phyloP scores from a whole-genome alignment of 2,329 filamentous ascomycete species.

The Cladophialophora psammophila region DNA sequence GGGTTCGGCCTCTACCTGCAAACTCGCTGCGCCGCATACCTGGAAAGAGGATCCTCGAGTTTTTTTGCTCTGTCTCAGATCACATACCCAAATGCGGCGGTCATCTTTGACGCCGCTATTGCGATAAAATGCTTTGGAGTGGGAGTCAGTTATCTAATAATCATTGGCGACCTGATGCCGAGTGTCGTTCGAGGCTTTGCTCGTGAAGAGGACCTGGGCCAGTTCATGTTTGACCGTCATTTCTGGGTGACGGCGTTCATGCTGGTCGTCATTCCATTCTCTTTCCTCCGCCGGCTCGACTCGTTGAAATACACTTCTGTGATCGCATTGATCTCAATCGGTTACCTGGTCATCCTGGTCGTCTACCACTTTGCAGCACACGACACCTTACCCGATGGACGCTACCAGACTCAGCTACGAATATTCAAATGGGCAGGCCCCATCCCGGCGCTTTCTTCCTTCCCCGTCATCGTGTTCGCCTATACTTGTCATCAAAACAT shows the following conservation, averaged over 20 bases:
- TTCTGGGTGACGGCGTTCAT: slow-evolving; percentile 99
- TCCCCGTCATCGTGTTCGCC: slow-evolving; percentile 97
- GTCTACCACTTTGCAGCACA: slow-evolving; percentile 86
- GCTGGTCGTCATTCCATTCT: slow-evolving; percentile 86
- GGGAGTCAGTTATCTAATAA: slow-evolving; percentile 96
- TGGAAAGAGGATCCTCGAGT: slow-evolving; percentile 85
- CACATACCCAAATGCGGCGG: slow-evolving; percentile 93
- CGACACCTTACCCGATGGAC: slow-evolving; percentile 71
- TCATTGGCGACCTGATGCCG: slow-evolving; percentile 98
- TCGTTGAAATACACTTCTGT: slow-evolving; percentile 97
- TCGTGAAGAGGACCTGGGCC: slow-evolving; percentile 65
- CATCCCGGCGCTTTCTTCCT: slow-evolving; percentile 78
- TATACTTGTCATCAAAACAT: slow-evolving; percentile 99
- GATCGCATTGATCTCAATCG: slow-evolving; percentile 88
- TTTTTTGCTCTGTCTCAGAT: slow-evolving; percentile 98
- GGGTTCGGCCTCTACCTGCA: slow-evolving; percentile 96
- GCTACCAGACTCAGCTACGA: slow-evolving; percentile 72
- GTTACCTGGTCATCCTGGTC: slow-evolving; percentile 90
- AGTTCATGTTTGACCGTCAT: slow-evolving; percentile 84
- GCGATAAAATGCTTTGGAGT: slow-evolving; percentile 98
- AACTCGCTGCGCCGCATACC: slow-evolving; percentile 87
- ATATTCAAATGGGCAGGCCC: slow-evolving; percentile 80
- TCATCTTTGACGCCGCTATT: slow-evolving; percentile 94
- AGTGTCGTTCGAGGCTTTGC: slow-evolving; percentile 86
- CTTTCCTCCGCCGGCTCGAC: slow-evolving; percentile 88